These are phyloP conservation scores for Chrysanthemum lavandulifolium DNA, from an alignment of 129 eudicot species.

Conservation along the genomic window DNA sequence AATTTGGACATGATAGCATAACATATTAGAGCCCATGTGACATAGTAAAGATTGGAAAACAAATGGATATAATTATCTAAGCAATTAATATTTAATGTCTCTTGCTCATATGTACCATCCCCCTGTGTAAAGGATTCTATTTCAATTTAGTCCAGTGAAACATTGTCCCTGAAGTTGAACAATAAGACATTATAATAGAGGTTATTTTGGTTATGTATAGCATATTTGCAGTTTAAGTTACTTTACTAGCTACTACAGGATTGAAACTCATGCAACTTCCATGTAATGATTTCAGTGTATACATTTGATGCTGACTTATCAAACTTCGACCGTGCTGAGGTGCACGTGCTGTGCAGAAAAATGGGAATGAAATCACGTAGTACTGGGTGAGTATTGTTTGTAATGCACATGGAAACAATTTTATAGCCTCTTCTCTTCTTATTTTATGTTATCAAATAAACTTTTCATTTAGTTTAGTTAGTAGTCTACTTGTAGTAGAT, in stretches of 20 bases:
- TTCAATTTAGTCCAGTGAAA: too few relatives aligned
- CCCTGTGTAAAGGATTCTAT: too few relatives aligned
- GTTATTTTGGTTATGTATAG: background rate
- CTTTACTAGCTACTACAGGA: background rate
- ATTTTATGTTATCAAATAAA: background rate
- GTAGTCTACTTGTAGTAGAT: background rate
- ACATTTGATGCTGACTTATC: conserved; percentile 58
- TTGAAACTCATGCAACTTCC: conserved; percentile 10
- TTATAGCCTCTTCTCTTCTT: background rate
- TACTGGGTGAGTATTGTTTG: conserved; percentile 60
- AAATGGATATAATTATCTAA: too few relatives aligned
- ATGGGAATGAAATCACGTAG: conserved; percentile 76
- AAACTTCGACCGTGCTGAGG: conserved; percentile 66
- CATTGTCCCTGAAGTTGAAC: background rate
- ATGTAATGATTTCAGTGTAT: conserved; percentile 45
- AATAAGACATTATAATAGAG: too few relatives aligned
- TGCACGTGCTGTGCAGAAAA: conserved; percentile 61
- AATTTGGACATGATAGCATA: too few relatives aligned
- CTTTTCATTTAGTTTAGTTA: background rate
- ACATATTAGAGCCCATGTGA: too few relatives aligned
- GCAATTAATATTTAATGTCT: too few relatives aligned
- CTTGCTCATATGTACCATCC: background rate
- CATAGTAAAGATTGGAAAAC: too few relatives aligned
- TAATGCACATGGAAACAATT: conserved; percentile 4
- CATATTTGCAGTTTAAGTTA: conserved; percentile 4